These are phyloP conservation scores for Ogataea pini DNA, from an alignment of 805 yeast species.

Conservation along the genomic window DNA sequence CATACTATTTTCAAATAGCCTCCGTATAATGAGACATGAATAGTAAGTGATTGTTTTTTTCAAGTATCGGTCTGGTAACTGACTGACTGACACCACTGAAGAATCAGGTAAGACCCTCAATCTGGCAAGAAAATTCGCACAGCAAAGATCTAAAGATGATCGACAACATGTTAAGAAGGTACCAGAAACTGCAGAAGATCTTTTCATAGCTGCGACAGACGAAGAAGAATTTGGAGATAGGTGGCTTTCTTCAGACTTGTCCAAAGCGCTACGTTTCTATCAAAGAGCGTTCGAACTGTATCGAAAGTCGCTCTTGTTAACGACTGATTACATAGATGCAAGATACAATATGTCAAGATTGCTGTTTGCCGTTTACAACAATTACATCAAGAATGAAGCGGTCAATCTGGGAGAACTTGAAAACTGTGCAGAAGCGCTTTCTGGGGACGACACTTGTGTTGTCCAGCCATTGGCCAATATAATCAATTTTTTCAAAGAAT, in stretches of 20 bases:
- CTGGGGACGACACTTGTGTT: conserved; percentile 36
- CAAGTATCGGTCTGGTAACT: no score
- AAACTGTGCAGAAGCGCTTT: conserved; percentile 35
- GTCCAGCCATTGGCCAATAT: conserved; percentile 41
- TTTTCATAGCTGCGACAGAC: conserved; percentile 53
- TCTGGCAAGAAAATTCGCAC: conserved; percentile 16
- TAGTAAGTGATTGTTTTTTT: no score
- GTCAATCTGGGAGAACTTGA: conserved; percentile 37
- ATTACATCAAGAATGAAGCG: conserved; percentile 49
- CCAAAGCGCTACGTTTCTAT: conserved; percentile 66
- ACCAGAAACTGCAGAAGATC: conserved; percentile 51
- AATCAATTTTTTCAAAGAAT: conserved; percentile 41
- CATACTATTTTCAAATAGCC: no score
- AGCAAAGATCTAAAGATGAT: conserved; percentile 2
- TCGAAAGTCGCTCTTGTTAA: conserved; percentile 35
- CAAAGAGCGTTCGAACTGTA: conserved; percentile 55
- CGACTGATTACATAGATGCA: conserved; percentile 41
- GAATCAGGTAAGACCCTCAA: conserved; percentile 16
- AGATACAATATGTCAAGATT: conserved; percentile 61
- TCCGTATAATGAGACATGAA: no score
- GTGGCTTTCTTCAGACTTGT: conserved; percentile 65
- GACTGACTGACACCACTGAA: no score
- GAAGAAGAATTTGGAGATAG: conserved; percentile 78
- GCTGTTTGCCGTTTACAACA: conserved; percentile 56
- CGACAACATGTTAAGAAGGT: conserved; percentile 38